Percentiles rank a stretch among this genome's conserved stretches.
Conservation (phyloP, 306 rosid genomes). For the Quercus cerris region DNA sequence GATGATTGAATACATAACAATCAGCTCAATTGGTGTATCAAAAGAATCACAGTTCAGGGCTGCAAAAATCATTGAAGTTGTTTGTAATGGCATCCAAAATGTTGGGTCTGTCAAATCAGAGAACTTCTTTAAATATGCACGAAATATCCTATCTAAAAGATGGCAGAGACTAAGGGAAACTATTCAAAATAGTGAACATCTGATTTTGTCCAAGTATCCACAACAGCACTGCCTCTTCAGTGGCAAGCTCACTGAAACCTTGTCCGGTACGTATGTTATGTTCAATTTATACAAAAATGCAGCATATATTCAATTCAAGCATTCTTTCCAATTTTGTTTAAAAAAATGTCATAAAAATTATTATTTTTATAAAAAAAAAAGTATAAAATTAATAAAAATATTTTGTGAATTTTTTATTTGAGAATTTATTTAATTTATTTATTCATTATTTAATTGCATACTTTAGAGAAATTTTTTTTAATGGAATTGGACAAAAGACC, state of each 20-base stretch:
- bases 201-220: slow-evolving; percentile 41
- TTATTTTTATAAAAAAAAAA: too few relatives aligned
- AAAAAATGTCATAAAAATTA: too few relatives aligned
- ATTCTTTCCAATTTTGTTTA: too few relatives aligned
- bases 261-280: slow-evolving; percentile 38
- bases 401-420: too few relatives aligned
- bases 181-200: slow-evolving; percentile 21
- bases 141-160: slow-evolving; percentile 42
- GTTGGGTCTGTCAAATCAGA: slow-evolving; percentile 25
- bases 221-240: slow-evolving; percentile 46
- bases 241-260: slow-evolving; percentile 37
- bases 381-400: too few relatives aligned
- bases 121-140: slow-evolving; percentile 46
- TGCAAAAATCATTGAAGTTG: slow-evolving; percentile 55
- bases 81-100: slow-evolving; percentile 52
- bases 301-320: too few relatives aligned
- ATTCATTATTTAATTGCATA: too few relatives aligned
- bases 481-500: too few relatives aligned
- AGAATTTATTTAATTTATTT: too few relatives aligned
- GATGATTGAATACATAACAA: slow-evolving; percentile 53
- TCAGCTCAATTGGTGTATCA: slow-evolving; percentile 72
- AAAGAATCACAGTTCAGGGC: slow-evolving; percentile 76
- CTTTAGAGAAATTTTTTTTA: too few relatives aligned
- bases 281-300: neutral
- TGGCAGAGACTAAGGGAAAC: slow-evolving; percentile 56